Conservation (phyloP, 2,329 filamentous ascomycete species). For the Aurifilum marmelostoma region DNA sequence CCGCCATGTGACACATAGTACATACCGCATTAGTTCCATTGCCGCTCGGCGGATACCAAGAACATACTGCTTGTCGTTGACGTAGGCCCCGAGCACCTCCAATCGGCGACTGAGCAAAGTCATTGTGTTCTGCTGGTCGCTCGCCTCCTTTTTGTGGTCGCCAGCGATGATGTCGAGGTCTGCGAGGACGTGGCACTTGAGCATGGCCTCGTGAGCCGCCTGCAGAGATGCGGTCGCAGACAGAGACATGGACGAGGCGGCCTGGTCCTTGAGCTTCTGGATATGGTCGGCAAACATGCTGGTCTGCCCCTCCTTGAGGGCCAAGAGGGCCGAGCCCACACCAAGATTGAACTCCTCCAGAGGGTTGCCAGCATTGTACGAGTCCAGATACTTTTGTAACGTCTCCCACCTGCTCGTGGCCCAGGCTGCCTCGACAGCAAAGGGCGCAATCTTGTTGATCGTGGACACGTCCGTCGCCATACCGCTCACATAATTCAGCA, state of each 20-base stretch:
- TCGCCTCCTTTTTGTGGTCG: slow-evolving; percentile 45
- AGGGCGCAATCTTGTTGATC: slow-evolving; percentile 71
- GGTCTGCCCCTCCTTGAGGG: slow-evolving; percentile 56
- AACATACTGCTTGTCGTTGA: slow-evolving; percentile 91
- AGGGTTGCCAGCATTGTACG: slow-evolving; percentile 53
- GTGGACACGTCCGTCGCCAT: slow-evolving; percentile 61
- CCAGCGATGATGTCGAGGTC: slow-evolving; percentile 80
- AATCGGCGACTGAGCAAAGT: slow-evolving; percentile 73
- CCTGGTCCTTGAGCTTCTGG: slow-evolving; percentile 66
- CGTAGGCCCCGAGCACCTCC: slow-evolving; percentile 86
- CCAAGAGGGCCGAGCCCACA: slow-evolving; percentile 69
- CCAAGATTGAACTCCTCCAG: slow-evolving; percentile 79
- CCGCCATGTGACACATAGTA: slow-evolving; percentile 50
- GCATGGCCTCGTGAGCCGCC: slow-evolving; percentile 79
- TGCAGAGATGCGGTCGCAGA: slow-evolving; percentile 81
- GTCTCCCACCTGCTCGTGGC: slow-evolving; percentile 80
- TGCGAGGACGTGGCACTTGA: slow-evolving; percentile 84
- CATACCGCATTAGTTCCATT: slow-evolving; percentile 72
- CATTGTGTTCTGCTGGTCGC: slow-evolving; percentile 48
- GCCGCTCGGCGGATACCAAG: slow-evolving; percentile 82
- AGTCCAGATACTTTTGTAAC: slow-evolving; percentile 67
- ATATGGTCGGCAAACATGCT: slow-evolving; percentile 61
- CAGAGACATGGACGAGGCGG: slow-evolving; percentile 74
- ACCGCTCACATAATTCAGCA: slow-evolving; percentile 84
- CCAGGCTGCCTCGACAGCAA: slow-evolving; percentile 91